Base-by-base conservation (phyloP, 495 filamentous ascomycete species). In the Penicillium canariense region DNA sequence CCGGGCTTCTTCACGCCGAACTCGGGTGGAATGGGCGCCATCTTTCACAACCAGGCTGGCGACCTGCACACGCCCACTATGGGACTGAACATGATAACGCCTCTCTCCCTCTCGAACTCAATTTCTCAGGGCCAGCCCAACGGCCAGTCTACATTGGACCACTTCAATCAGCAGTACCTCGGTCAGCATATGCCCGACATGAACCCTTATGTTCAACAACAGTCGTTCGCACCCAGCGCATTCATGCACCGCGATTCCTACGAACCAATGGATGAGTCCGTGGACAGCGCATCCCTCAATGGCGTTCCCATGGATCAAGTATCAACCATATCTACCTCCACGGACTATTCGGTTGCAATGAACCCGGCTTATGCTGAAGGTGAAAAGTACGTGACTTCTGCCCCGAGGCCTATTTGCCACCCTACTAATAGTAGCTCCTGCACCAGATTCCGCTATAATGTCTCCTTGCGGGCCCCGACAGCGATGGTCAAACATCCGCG, bases 391-490 rank as follows among this genome's bases (percentile, higher is more conserved):
- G 77, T 68, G 10, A 18, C 14, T 25, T 9, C 15, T 6, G 10
- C 8, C 11, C 2, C 4, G n/a, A 25, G 1, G 0, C 7, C 0
- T 44, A 3, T 26, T 9, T 38, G 42, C 12, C n/a, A 14, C 23
- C 12, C 35, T 55, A 10, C 51, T 63, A 52, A 65, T 25, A 12
- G 5, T 11, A 20, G 39, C 28, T 15, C 8, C 1, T 26, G 53
- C 77, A 70, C 3, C 68, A 95, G 92, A 55, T 97, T 97, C 66
- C 90, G 95, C 20, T 99, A 89, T 69, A 85, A 90, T 63, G 86
- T 90, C 34, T 91, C 90, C 0, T 74, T 99, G 43, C 93, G 96
- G 66, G 94, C 91, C 0, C 90, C 91, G n/a, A 96, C 92, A 2
- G 93, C 92, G 22, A 96, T 96, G 93, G 85, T 96, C 61, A 91